Evolutionary conservation across 2,329 filamentous ascomycete species (phyloP), one percentile per base, ranked within the genome.

Genomic region (Epichloe gansuensis): DNA sequence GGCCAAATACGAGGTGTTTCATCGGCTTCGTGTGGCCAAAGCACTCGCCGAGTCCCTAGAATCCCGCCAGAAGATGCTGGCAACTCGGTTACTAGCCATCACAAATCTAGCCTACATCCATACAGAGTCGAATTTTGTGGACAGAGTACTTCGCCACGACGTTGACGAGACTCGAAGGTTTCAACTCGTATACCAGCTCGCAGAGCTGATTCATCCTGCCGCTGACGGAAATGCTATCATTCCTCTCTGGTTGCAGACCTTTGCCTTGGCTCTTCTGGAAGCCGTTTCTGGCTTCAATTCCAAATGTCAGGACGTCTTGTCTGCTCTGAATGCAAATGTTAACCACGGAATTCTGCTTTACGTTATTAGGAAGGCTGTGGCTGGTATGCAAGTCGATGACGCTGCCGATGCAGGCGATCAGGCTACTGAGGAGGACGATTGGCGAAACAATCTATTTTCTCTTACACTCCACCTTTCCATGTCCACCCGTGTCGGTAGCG

Each of bases 341-440:
- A 97, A 95, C 61, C 94, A 98, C 61, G 94, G 93, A 13, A 86
- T 97, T 34, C 76, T 99, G 45, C 85, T 97, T 59, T 97, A 96
- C 63, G 80, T 96, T 59, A 85, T 95, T 48, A 82, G 91, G 52
- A 96, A 95, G 68, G 88, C 90, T 9, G 87, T 97, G 53, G 84
- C 85, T 17, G 87, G 90, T 57, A 85, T 98, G 71, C 82, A 77
- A 53, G 73, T 73, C 17, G 76, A 82, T 54, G 72, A 74, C 48
- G 53, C 58, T 5, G 65, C 72, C 48, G 80, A 85, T 52, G 70
- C 74, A 54, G 75, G 81, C 41, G 75, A 78, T 23, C 77, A 82
- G 57, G 76, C 80, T 53, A 80, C 80, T n/a, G 80, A 82, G 54
- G 75, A 82, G 55, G 89, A 95, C 63, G 84, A 93, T 61, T 98